Evolutionary conservation across 2,329 filamentous ascomycete genomes (phyloP).

Genomic region (Pseudocercospora crystallina): DNA sequence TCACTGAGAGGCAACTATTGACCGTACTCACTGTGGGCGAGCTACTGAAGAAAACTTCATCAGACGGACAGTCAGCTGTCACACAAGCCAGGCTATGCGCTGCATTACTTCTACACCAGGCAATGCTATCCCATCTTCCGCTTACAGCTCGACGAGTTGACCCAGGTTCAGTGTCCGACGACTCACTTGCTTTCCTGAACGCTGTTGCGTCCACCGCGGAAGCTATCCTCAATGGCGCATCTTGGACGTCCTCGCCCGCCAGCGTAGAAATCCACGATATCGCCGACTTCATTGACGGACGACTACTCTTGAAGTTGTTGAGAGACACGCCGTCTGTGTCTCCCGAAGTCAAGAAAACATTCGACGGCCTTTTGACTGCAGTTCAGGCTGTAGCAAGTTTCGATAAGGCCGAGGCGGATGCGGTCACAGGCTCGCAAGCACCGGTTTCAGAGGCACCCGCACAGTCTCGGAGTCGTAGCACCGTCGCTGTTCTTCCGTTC

Average conservation of each 20-base stretch:
- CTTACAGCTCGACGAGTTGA: slow-evolving; percentile 32
- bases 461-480: slow-evolving; percentile 9
- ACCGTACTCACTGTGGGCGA: slow-evolving; percentile 27
- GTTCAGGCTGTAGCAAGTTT: slow-evolving; percentile 10
- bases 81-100: slow-evolving; percentile 19
- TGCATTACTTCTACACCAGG: slow-evolving; percentile 32
- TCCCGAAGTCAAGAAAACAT: slow-evolving; percentile 21
- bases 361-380: slow-evolving; percentile 26
- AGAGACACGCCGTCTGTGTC: slow-evolving; percentile 11
- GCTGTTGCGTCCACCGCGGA: slow-evolving; percentile 40
- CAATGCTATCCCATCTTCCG: slow-evolving; percentile 31
- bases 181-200: slow-evolving; percentile 22
- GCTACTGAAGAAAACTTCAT: slow-evolving; percentile 17
- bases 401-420: slow-evolving; percentile 1
- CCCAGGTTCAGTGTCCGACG: slow-evolving; percentile 7
- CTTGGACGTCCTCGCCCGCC: slow-evolving; percentile 23
- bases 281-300: slow-evolving; percentile 58
- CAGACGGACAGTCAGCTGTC: slow-evolving; percentile 2
- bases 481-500: slow-evolving; percentile 46
- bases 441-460: not conserved
- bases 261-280: slow-evolving; percentile 43
- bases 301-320: slow-evolving; percentile 41
- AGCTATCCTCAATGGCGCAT: slow-evolving; percentile 37
- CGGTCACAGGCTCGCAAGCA: not conserved
- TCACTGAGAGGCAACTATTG: slow-evolving; percentile 31